phyloP scores from a whole-genome alignment of 306 rosid species.

The Phaseolus lunatus region DNA sequence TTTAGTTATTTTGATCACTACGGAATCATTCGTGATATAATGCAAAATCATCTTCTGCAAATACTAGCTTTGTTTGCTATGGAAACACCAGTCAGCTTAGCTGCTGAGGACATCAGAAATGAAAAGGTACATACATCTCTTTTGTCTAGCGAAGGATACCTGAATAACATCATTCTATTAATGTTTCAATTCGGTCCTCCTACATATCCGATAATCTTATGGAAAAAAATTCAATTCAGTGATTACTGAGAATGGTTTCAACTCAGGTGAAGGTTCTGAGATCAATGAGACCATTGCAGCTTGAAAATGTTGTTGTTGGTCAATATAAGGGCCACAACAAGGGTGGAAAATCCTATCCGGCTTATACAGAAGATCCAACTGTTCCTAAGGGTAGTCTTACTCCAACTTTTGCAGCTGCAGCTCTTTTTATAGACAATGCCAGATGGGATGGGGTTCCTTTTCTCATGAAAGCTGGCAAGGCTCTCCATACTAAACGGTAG shows the following conservation, averaged over 20 bases:
- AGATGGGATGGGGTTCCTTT: constrained; percentile 99
- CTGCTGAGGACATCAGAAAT: constrained; percentile 93
- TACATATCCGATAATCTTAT: constrained; percentile 32
- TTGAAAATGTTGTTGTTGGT: constrained; percentile 91
- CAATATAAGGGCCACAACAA: constrained; percentile 92
- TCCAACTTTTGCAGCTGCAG: constrained; percentile 97
- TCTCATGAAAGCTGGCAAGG: constrained; percentile 98
- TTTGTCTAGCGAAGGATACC: not conserved
- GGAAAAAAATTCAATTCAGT: constrained; percentile 31
- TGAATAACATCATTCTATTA: not conserved
- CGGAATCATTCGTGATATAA: constrained; percentile 95
- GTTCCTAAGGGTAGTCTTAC: constrained; percentile 86
- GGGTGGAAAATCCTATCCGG: constrained; percentile 77
- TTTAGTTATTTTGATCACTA: constrained; percentile 84
- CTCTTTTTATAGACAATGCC: constrained; percentile 89
- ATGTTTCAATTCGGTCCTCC: constrained; percentile 31
- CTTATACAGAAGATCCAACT: constrained; percentile 80
- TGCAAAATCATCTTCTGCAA: constrained; percentile 99
- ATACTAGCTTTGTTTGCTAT: constrained; percentile 92
- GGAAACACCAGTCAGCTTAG: constrained; percentile 98
- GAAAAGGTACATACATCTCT: constrained; percentile 75
- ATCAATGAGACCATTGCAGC: constrained; percentile 80
- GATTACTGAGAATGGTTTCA: constrained; percentile 42
- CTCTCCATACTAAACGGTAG: constrained; percentile 88
- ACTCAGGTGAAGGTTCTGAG: constrained; percentile 92